These are phyloP conservation scores for Takashimella koratensis DNA, from an alignment of 1,284 basidiomycete genomes.

Conservation along the genomic window DNA sequence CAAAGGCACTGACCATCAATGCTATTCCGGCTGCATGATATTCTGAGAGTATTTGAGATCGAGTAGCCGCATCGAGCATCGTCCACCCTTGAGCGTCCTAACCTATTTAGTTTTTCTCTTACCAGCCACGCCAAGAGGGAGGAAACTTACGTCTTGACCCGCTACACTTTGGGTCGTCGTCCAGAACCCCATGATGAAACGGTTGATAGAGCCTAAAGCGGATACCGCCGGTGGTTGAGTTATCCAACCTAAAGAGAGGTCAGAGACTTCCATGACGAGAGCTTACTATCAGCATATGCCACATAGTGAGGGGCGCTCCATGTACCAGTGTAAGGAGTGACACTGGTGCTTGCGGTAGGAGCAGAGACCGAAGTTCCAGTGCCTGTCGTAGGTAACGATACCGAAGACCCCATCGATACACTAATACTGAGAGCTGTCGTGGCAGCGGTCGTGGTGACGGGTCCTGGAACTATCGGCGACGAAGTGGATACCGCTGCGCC, in stretches of 20 bases:
- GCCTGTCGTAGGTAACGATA: neutral
- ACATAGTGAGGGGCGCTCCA: slow-evolving; percentile 35
- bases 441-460: no score
- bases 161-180: slow-evolving; percentile 33
- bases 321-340: neutral
- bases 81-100: slow-evolving; percentile 43
- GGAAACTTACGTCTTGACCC: slow-evolving; percentile 26
- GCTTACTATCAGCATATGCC: slow-evolving; percentile 34
- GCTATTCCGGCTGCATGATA: slow-evolving; percentile 51
- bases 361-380: neutral
- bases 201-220: slow-evolving; percentile 31
- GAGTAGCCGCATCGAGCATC: slow-evolving; percentile 20
- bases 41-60: slow-evolving; percentile 34
- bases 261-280: neutral
- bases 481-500: no score
- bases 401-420: neutral
- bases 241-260: neutral
- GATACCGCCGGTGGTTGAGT: neutral
- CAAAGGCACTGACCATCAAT: slow-evolving; percentile 50
- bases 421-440: no score
- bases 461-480: no score
- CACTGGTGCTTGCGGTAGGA: neutral
- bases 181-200: slow-evolving; percentile 53
- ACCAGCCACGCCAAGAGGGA: neutral
- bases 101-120: neutral